Conservation (phyloP, 139 green algal genomes). For the Edaphochlamys debaryana region DNA sequence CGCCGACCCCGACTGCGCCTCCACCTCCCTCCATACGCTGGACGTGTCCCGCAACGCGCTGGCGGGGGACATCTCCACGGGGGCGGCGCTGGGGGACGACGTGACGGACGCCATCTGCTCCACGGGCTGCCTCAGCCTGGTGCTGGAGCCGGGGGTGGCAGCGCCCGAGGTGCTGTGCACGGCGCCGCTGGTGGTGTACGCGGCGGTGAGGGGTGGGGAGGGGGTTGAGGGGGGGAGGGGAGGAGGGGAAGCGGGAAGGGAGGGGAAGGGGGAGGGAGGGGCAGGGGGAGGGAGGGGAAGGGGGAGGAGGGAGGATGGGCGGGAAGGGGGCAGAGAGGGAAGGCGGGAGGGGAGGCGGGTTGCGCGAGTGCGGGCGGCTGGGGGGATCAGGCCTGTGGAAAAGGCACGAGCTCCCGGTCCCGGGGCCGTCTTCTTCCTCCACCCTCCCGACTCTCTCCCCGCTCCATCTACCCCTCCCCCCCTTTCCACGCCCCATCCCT, state of each 20-base stretch:
- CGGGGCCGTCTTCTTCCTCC: no score
- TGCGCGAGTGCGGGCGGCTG: no score
- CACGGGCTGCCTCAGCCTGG: conserved; percentile 37
- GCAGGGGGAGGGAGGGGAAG: no score
- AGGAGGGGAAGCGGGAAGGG: neutral
- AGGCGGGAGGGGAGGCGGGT: no score
- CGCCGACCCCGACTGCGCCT: conserved; percentile 20
- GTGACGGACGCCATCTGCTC: conserved; percentile 38
- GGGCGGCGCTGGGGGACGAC: conserved; percentile 37
- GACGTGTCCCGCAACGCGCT: conserved; percentile 29
- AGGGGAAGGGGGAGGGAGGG: neutral
- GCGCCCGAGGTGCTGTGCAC: conserved; percentile 9
- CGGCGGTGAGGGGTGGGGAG: neutral
- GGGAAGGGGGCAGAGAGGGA: no score
- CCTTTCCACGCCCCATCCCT: no score
- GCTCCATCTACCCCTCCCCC: neutral
- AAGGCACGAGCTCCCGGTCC: no score
- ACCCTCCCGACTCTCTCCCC: no score
- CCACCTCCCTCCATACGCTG: neutral
- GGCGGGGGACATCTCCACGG: conserved; percentile 5
- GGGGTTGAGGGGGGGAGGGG: neutral
- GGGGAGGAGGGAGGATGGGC: no score
- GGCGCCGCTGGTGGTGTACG: conserved; percentile 17
- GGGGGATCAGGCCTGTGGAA: no score
- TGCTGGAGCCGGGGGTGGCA: neutral